Percentiles rank a stretch among this genome's conserved stretches.
Evolutionary conservation across 345 rosid species (phyloP).

Genomic region (Eucalyptus guilfoylei): DNA sequence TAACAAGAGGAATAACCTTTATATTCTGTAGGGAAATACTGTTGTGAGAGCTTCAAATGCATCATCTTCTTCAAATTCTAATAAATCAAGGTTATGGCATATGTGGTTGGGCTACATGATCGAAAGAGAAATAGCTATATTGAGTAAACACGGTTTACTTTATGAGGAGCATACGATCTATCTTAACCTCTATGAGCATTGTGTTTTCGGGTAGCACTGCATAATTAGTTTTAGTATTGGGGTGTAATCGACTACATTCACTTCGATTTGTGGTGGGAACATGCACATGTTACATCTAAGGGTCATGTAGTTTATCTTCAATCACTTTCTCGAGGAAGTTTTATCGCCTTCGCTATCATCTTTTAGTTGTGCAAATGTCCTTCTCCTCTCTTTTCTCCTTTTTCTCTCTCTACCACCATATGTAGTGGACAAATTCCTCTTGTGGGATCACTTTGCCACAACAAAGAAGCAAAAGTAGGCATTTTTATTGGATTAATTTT

Average conservation of each 20-base stretch:
- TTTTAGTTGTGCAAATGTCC: neutral
- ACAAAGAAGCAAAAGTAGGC: neutral
- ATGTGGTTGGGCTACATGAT: neutral
- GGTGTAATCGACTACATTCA: neutral
- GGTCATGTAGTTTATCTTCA: neutral
- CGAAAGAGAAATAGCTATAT: neutral
- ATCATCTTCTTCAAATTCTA: neutral
- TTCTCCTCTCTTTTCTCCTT: neutral
- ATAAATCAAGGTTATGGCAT: neutral
- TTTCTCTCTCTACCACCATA: neutral
- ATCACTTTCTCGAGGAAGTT: neutral
- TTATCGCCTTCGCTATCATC: neutral
- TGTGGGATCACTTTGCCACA: neutral
- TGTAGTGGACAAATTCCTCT: neutral
- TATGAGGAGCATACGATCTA: no score
- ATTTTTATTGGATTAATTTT: neutral
- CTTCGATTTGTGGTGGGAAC: neutral
- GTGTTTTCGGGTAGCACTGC: neutral
- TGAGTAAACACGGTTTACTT: no score
- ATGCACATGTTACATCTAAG: neutral
- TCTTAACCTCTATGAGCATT: neutral
- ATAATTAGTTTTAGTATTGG: neutral
- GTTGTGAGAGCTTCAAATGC: neutral
- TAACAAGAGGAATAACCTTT: neutral
- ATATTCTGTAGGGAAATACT: accelerated